These are phyloP conservation scores for Suillus discolor DNA, from an alignment of 768 basidiomycete species.

Conservation along the genomic window DNA sequence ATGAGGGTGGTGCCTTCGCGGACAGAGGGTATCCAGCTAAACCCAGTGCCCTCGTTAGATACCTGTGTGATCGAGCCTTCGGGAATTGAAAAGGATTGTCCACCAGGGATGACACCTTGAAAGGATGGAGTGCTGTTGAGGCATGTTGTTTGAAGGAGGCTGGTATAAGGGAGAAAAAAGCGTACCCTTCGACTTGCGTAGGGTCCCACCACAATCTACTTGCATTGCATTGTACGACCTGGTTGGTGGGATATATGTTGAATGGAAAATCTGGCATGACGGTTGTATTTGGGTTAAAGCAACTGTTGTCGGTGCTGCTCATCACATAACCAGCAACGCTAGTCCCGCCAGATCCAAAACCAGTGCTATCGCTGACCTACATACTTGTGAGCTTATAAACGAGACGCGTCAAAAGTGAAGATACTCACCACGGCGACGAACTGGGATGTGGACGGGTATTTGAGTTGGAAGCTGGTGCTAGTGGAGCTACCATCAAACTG, in stretches of 20 bases:
- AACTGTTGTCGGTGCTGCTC: conserved; percentile 52
- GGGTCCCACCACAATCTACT: conserved; percentile 71
- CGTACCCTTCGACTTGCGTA: conserved; percentile 55
- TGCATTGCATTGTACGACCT: conserved; percentile 63
- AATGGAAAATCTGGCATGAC: conserved; percentile 61
- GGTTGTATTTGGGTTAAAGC: conserved; percentile 53
- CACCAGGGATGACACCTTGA: conserved; percentile 78
- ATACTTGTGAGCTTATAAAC: background rate
- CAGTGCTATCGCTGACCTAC: conserved; percentile 60
- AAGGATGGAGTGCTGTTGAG: conserved; percentile 55
- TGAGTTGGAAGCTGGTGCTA: conserved; percentile 55
- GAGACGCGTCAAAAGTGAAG: background rate
- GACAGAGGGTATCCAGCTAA: conserved; percentile 66
- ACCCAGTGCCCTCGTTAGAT: conserved; percentile 56
- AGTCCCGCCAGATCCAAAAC: conserved; percentile 76
- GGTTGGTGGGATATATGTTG: conserved; percentile 60
- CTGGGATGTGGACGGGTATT: conserved; percentile 67
- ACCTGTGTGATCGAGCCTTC: conserved; percentile 47
- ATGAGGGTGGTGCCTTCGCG: conserved; percentile 67
- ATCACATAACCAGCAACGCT: conserved; percentile 64
- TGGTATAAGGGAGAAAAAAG: conserved; percentile 4
- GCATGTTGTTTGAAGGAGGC: background rate
- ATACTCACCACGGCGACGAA: conserved; percentile 77
- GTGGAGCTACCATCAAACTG: conserved; percentile 47
- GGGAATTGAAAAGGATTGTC: conserved; percentile 71